phyloP scores from a whole-genome alignment of 2,329 filamentous ascomycete species.

The Pseudogymnoascus sp. region DNA sequence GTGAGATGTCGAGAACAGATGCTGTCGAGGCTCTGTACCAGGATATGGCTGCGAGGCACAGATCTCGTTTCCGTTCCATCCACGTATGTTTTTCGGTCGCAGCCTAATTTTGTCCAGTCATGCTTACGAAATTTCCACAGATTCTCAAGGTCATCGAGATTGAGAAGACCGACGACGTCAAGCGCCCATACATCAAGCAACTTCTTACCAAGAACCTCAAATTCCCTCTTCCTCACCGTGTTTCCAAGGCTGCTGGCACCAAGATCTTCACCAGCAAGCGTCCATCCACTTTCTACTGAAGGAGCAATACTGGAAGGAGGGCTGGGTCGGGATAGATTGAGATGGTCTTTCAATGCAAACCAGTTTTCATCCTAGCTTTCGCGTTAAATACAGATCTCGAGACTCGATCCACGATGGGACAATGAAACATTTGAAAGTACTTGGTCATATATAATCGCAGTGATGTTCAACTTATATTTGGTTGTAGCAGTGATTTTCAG shows the following conservation, averaged over 20 bases:
- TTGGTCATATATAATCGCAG: not conserved
- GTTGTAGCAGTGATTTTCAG: not conserved
- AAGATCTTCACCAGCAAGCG: constrained; percentile 91
- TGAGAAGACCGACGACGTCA: constrained; percentile 88
- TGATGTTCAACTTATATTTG: not conserved
- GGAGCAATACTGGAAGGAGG: constrained; percentile 31
- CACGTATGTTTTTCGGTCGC: constrained; percentile 61
- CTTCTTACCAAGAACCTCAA: constrained; percentile 89
- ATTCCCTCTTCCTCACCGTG: constrained; percentile 97
- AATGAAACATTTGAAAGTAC: constrained; percentile 10
- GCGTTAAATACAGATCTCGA: constrained; percentile 13
- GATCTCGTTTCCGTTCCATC: constrained; percentile 94
- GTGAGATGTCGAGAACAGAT: constrained; percentile 92
- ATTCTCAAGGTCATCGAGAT: constrained; percentile 98
- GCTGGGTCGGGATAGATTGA: constrained; percentile 22
- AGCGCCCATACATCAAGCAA: constrained; percentile 99
- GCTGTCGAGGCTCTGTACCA: constrained; percentile 97
- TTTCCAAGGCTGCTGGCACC: constrained; percentile 72
- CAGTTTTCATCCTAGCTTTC: constrained; percentile 28
- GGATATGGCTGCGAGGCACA: constrained; percentile 99
- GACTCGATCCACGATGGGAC: constrained; percentile 6
- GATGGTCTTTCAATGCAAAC: constrained; percentile 29
- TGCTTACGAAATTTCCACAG: constrained; percentile 39
- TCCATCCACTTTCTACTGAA: constrained; percentile 96
- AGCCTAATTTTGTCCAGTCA: not conserved